phyloP scores from a whole-genome alignment of 2,329 filamentous ascomycete species.

The Dichotomopilus funicola region DNA sequence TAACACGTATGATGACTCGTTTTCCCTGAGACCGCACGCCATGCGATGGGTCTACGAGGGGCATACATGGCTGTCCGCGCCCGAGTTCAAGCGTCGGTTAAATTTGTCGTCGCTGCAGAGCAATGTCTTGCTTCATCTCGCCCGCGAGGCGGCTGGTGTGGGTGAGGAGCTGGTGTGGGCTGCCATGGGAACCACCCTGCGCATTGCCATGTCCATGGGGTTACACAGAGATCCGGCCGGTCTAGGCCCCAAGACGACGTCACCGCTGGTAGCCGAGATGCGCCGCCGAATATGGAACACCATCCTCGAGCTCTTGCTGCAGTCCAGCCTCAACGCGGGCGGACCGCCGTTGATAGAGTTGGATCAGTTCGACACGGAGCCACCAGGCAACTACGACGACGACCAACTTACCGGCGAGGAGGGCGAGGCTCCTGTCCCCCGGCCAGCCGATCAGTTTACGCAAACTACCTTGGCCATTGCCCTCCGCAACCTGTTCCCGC shows the following conservation, averaged over 20 bases:
- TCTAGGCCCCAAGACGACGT: slow-evolving; percentile 31
- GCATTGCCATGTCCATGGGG: slow-evolving; percentile 44
- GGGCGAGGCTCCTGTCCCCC: slow-evolving; percentile 22
- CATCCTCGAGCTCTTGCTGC: slow-evolving; percentile 41
- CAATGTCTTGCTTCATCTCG: slow-evolving; percentile 38
- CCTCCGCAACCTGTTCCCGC: slow-evolving; percentile 37
- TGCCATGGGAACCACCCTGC: slow-evolving; percentile 37
- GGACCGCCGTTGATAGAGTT: slow-evolving; percentile 39
- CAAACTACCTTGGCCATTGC: slow-evolving; percentile 36
- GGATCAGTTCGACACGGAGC: slow-evolving; percentile 42
- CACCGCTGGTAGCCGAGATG: slow-evolving; percentile 38
- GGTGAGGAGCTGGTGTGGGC: slow-evolving; percentile 44
- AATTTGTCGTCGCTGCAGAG: slow-evolving; percentile 46
- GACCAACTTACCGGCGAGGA: slow-evolving; percentile 34
- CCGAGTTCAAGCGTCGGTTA: slow-evolving; percentile 46
- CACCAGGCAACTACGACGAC: slow-evolving; percentile 45
- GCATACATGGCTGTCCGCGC: slow-evolving; percentile 47
- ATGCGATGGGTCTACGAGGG: slow-evolving; percentile 53
- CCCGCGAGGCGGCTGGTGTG: slow-evolving; percentile 32
- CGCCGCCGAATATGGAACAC: slow-evolving; percentile 48
- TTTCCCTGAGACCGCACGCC: slow-evolving; percentile 43
- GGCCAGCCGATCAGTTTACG: slow-evolving; percentile 33
- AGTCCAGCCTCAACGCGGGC: slow-evolving; percentile 40
- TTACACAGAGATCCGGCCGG: slow-evolving; percentile 42
- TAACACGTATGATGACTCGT: slow-evolving; percentile 42